Base-by-base conservation (phyloP, 176 grass and related monocot species). In the barley (Hordeum vulgare) region DNA sequence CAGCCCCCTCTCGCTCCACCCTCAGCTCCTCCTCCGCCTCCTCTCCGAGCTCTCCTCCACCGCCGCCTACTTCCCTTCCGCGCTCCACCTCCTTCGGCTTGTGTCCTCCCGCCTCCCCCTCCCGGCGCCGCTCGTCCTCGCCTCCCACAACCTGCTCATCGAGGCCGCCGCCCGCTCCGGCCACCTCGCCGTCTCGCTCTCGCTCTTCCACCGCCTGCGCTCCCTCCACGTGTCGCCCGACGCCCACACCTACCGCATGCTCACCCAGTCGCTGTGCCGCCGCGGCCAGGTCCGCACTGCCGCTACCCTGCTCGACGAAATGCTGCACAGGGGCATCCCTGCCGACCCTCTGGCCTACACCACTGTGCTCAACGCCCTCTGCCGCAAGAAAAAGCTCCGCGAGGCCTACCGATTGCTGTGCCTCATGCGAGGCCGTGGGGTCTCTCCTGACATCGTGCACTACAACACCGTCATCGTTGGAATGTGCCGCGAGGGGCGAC, bases 381-480 rank as follows among this genome's bases (percentile, higher is more conserved):
- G 92, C 79, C 86, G 88, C 67, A 93, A 94, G 85, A 92, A 91
- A 79, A 78, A 85, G 77, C 88, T 97, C 51, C 75, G 86, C 7
- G 90, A 94, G 42, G 95, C 90, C 27, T 94, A 94, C 62, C 85
- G 93, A 14, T 31, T 97, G 56, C 88, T 97, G 25, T 97, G 95
- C 61, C 92, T 91, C 63, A 93, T 93, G 95, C 85, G 67, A 70
- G 84, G 86, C 51, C 88, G 90, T 7, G 90, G 88, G 36, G 88
- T 86, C 36, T 71, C 86, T n/a, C 95, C 92, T 25, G 92, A 94
- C 56, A 85, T 91, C 60, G 85, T 85, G 56, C 95, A 98, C 53
- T 94, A 93, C 83, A 91, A 94, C 84, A 97, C 95, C 0, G 77
- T 97, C 6, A 84, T 97, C 8, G 64, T 82, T 0, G 95, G 92